phyloP scores from a whole-genome alignment of 129 eudicot genomes.

The Gnaphalium uliginosum region DNA sequence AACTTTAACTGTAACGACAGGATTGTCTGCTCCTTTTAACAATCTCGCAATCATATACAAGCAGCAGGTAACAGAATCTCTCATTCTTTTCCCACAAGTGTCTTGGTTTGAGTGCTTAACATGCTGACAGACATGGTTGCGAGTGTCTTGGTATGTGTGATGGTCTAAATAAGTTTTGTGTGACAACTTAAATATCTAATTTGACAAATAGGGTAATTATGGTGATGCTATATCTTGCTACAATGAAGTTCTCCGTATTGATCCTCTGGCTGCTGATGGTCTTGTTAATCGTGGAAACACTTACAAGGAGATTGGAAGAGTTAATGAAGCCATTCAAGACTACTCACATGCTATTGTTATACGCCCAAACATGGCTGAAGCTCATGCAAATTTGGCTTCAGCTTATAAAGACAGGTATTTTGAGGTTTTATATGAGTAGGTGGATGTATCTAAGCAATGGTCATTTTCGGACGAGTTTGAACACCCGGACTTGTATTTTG shows the following conservation, averaged over 20 bases:
- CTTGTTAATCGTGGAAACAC: conserved; percentile 93
- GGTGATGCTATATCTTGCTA: conserved; percentile 92
- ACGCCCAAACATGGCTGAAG: conserved; percentile 92
- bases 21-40: conserved; percentile 91
- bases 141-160: background rate
- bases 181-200: background rate
- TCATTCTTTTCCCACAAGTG: too few species aligned
- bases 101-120: background rate
- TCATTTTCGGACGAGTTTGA: background rate
- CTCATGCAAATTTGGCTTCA: conserved; percentile 96
- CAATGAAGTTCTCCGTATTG: conserved; percentile 84
- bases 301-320: conserved; percentile 90
- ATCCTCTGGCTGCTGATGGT: conserved; percentile 94
- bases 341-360: conserved; percentile 74
- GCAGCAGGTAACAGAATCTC: conserved; percentile 66
- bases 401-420: conserved; percentile 93
- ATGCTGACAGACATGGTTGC: background rate
- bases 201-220: conserved; percentile 72
- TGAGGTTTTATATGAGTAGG: background rate
- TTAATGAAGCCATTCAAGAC: conserved; percentile 93
- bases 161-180: background rate
- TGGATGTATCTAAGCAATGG: background rate
- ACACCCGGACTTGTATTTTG: conserved; percentile 20
- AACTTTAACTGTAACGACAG: conserved; percentile 84
- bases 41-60: conserved; percentile 92